Evolutionary conservation across 768 basidiomycete genomes (phyloP).

Genomic region (Lactarius psammicola): DNA sequence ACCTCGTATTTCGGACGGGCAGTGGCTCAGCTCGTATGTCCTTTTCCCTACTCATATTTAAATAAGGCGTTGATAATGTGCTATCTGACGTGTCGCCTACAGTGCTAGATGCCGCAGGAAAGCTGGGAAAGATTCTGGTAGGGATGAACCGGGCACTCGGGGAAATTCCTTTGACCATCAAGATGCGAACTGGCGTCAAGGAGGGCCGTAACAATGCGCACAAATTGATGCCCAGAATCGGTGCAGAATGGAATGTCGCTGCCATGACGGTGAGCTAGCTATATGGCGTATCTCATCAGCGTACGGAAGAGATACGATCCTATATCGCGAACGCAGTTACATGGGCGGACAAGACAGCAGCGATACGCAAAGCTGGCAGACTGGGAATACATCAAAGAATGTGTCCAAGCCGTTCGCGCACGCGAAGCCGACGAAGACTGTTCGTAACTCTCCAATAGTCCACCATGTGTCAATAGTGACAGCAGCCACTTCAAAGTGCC

Average conservation of each 20-base stretch:
- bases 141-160: slow-evolving; percentile 93
- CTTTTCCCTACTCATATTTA: neutral
- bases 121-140: slow-evolving; percentile 80
- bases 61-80: neutral
- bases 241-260: slow-evolving; percentile 50
- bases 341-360: slow-evolving; percentile 93
- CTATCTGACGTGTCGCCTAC: neutral
- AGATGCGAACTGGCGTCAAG: slow-evolving; percentile 91
- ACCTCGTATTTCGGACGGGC: slow-evolving; percentile 88
- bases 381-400: slow-evolving; percentile 90
- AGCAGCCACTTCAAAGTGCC: slow-evolving; percentile 50
- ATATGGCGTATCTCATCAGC: neutral
- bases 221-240: slow-evolving; percentile 82
- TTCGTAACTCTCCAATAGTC: slow-evolving; percentile 37
- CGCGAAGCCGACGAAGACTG: slow-evolving; percentile 68
- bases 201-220: slow-evolving; percentile 84
- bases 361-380: slow-evolving; percentile 91
- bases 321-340: slow-evolving; percentile 58
- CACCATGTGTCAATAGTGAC: neutral
- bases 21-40: slow-evolving; percentile 85
- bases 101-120: slow-evolving; percentile 83
- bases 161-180: slow-evolving; percentile 87
- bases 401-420: slow-evolving; percentile 75
- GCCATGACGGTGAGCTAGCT: slow-evolving; percentile 50
- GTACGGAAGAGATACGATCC: neutral